phyloP scores from a whole-genome alignment of 108 stramenopile genomes.

The Skeletonema grethae region DNA sequence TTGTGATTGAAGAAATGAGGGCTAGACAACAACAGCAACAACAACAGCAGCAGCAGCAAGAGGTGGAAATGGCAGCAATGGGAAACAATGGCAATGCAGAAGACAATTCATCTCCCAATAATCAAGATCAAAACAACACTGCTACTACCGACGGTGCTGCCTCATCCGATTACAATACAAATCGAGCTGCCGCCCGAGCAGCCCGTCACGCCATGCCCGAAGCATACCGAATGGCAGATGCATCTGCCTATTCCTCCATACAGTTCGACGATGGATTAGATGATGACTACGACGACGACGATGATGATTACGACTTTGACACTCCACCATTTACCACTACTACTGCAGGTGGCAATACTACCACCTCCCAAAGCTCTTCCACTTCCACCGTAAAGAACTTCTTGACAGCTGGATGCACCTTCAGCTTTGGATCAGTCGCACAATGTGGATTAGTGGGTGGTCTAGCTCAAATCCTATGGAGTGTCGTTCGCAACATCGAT shows the following conservation, averaged over 20 bases:
- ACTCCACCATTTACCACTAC: background rate
- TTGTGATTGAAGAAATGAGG: slow-evolving; percentile 46
- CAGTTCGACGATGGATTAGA: slow-evolving; percentile 68
- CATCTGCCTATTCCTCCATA: slow-evolving; percentile 62
- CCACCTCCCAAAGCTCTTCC: background rate
- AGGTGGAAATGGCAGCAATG: background rate
- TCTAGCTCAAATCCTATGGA: slow-evolving; percentile 82
- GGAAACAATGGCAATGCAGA: background rate
- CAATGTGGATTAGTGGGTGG: slow-evolving; percentile 84
- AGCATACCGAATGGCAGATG: slow-evolving; percentile 74
- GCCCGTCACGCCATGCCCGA: slow-evolving; percentile 62
- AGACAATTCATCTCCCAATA: background rate
- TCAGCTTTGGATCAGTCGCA: slow-evolving; percentile 81
- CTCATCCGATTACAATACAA: slow-evolving; percentile 17
- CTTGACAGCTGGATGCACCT: slow-evolving; percentile 54
- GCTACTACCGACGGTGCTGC: slow-evolving; percentile 1
- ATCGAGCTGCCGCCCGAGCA: slow-evolving; percentile 18
- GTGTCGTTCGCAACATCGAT: slow-evolving; percentile 71
- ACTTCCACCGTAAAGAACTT: slow-evolving; percentile 67
- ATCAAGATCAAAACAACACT: background rate
- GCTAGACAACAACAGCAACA: slow-evolving; percentile 15
- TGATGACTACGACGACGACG: slow-evolving; percentile 76
- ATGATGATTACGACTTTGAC: slow-evolving; percentile 32
- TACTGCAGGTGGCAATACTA: background rate
- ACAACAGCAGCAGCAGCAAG: slow-evolving; percentile 7